Evolutionary conservation across 495 filamentous ascomycete genomes (phyloP).

Genomic region (Collariella sp.): DNA sequence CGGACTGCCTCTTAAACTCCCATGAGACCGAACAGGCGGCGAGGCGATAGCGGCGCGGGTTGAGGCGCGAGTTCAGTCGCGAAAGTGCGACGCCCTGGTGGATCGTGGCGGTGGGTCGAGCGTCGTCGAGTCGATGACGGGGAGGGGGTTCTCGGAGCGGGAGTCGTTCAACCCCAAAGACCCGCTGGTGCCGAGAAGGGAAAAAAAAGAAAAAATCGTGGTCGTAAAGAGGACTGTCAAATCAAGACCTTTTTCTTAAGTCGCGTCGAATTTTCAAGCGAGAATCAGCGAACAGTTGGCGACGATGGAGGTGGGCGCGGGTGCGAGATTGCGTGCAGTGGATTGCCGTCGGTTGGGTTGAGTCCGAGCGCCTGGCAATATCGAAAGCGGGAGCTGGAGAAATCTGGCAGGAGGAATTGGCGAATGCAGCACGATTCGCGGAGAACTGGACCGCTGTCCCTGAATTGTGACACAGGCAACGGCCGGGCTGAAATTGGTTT

Average conservation of each 20-base stretch:
- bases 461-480: no score
- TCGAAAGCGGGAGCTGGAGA: no score
- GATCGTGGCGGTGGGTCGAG: slow-evolving; percentile 1
- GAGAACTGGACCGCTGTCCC: no score
- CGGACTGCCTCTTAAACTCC: background rate
- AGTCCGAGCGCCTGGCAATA: no score
- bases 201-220: background rate
- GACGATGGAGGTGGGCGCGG: no score
- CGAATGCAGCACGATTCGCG: no score
- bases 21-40: background rate
- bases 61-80: background rate
- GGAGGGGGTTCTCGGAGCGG: background rate
- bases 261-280: no score
- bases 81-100: background rate
- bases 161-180: background rate
- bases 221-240: background rate
- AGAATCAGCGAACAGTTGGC: no score
- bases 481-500: no score
- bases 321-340: no score
- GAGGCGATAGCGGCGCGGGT: background rate
- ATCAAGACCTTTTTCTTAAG: background rate
- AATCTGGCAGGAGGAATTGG: no score
- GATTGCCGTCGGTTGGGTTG: no score
- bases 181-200: slow-evolving; percentile 1
- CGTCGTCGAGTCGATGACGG: background rate